phyloP scores from a whole-genome alignment of 1,284 basidiomycete genomes.

The Phlebopus sp. region DNA sequence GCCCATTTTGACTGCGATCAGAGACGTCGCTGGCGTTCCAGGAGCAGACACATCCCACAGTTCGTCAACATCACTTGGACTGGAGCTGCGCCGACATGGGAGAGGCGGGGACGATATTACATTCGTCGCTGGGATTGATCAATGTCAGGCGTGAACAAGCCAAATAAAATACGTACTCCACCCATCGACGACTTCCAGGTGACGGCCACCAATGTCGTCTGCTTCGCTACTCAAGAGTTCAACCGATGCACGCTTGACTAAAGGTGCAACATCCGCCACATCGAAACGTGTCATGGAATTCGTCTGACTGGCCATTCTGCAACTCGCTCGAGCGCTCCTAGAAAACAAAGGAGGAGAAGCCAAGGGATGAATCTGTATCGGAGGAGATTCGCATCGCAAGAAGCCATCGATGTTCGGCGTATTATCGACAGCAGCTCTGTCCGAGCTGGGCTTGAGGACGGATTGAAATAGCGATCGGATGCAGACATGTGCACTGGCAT shows the following conservation, averaged over 20 bases:
- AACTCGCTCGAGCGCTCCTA: conserved; percentile 21
- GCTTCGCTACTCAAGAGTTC: conserved; percentile 34
- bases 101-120: conserved; percentile 34
- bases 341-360: conserved; percentile 49
- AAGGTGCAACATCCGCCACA: conserved; percentile 15
- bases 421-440: background rate
- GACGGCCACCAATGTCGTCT: conserved; percentile 42
- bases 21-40: conserved; percentile 29
- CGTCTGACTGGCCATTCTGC: background rate
- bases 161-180: conserved; percentile 45
- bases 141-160: conserved; percentile 4
- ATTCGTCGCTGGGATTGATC: conserved; percentile 16
- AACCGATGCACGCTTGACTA: conserved; percentile 18
- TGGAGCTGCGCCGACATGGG: conserved; percentile 33
- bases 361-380: conserved; percentile 28
- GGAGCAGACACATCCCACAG: conserved; percentile 43
- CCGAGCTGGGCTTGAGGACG: conserved; percentile 2
- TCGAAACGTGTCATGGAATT: conserved; percentile 3
- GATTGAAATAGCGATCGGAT: conserved; percentile 26
- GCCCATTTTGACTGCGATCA: conserved; percentile 46
- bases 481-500: conserved; percentile 22
- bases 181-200: conserved; percentile 55
- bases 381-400: conserved; percentile 25
- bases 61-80: conserved; percentile 41
- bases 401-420: conserved; percentile 32